Percentiles rank a stretch among this genome's conserved stretches.
Conservation (phyloP, 371 early-diverging fungal genomes). For the Scutellospora calospora region DNA sequence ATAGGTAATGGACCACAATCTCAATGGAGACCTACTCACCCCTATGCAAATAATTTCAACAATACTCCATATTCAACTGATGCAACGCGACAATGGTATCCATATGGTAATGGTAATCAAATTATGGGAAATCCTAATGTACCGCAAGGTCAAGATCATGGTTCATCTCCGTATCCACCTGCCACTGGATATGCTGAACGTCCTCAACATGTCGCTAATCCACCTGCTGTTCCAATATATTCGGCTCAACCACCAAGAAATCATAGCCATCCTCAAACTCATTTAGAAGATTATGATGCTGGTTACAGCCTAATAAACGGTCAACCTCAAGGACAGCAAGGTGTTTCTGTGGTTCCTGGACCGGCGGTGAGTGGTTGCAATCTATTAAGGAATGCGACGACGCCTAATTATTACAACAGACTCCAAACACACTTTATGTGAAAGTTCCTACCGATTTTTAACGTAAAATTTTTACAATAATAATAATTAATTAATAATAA, state of each 20-base stretch:
- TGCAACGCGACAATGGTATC: conserved; percentile 31
- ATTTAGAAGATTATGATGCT: conserved; percentile 31
- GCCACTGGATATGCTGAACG: background rate
- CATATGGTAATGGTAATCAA: conserved; percentile 30
- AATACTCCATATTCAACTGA: conserved; percentile 19
- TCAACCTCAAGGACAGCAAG: conserved; percentile 40
- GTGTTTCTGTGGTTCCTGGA: conserved; percentile 17
- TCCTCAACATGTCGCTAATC: background rate
- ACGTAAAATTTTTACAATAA: too few relatives aligned
- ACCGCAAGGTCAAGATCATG: conserved; percentile 34
- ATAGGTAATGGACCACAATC: conserved; percentile 10
- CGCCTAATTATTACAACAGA: conserved; percentile 18
- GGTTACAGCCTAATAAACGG: conserved; percentile 41
- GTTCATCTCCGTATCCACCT: conserved; percentile 16
- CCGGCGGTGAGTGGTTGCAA: conserved; percentile 37
- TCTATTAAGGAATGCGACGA: background rate
- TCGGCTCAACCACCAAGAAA: conserved; percentile 5
- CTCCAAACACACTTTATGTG: too few relatives aligned
- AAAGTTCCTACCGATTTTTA: too few relatives aligned
- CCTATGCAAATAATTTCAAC: conserved; percentile 31
- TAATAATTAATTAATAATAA: too few relatives aligned
- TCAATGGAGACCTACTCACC: conserved; percentile 43
- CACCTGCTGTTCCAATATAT: conserved; percentile 35
- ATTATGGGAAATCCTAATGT: background rate
- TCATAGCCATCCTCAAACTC: conserved; percentile 26